A percentile compares a stretch with the other conserved stretches of the same genome.
Conservation (phyloP, 2,329 filamentous ascomycete species). For the Aspergillus clavatus region DNA sequence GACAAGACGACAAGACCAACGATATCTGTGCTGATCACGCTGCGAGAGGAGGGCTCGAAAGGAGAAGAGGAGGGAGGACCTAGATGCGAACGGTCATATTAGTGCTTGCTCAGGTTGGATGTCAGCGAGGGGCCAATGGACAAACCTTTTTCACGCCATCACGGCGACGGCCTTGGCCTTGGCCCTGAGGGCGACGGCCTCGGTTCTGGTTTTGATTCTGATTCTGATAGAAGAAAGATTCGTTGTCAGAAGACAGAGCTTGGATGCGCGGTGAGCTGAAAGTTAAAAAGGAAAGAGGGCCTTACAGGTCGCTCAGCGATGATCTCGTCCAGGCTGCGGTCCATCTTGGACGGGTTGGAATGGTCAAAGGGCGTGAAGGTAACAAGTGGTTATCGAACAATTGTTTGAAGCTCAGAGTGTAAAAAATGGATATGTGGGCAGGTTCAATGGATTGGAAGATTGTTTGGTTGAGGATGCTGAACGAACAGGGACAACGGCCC, state of each 20-base stretch:
- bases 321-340: constrained; percentile 61
- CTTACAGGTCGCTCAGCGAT: constrained; percentile 57
- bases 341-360: constrained; percentile 44
- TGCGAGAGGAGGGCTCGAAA: constrained; percentile 35
- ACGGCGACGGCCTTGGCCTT: constrained; percentile 52
- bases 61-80: constrained; percentile 43
- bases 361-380: neutral
- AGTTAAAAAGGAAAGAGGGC: constrained; percentile 2
- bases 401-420: neutral
- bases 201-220: constrained; percentile 29
- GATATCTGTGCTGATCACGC: constrained; percentile 32
- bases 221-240: constrained; percentile 5
- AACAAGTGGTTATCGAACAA: neutral
- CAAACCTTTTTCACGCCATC: constrained; percentile 89
- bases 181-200: constrained; percentile 36
- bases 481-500: constrained; percentile 1
- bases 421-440: neutral
- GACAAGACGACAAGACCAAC: constrained; percentile 23
- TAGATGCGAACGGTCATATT: constrained; percentile 17
- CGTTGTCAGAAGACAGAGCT: constrained; percentile 15
- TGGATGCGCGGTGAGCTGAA: constrained; percentile 1
- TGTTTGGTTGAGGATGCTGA: constrained; percentile 2
- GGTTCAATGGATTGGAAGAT: constrained; percentile 5
- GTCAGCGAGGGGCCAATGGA: neutral
- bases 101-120: constrained; percentile 5